Evolutionary conservation across 176 grass and related monocot species (phyloP).

Genomic region (Coix lacrymajobi): DNA sequence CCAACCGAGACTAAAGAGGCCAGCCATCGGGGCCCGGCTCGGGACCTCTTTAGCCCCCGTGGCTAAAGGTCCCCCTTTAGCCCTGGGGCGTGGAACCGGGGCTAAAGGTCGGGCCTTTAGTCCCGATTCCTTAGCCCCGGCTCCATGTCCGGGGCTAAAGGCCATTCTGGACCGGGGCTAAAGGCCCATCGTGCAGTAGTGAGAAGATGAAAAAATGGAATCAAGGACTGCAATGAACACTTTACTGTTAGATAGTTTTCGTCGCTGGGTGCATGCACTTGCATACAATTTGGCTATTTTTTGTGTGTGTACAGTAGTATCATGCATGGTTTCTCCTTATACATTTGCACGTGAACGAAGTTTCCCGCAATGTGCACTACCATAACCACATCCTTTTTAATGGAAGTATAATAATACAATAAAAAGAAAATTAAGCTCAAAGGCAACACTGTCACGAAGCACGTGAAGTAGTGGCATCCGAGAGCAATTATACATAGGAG

Average conservation of each 20-base stretch:
- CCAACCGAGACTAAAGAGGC: too few relatives aligned
- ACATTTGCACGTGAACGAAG: background rate
- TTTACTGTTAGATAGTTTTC: too few relatives aligned
- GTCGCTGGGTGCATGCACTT: background rate
- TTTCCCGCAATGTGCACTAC: background rate
- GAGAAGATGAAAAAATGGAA: background rate
- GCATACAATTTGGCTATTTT: background rate
- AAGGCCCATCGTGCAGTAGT: too few relatives aligned
- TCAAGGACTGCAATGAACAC: background rate
- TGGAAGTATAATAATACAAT: background rate
- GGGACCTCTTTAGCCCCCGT: too few relatives aligned
- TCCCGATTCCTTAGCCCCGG: too few relatives aligned
- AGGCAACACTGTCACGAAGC: conserved; percentile 10
- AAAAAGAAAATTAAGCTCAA: background rate
- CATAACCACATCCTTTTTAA: background rate
- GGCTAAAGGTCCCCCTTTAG: too few relatives aligned
- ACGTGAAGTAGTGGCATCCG: background rate
- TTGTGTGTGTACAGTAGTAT: too few relatives aligned
- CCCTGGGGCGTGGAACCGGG: too few relatives aligned
- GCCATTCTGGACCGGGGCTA: too few relatives aligned
- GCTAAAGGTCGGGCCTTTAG: too few relatives aligned
- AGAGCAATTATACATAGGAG: background rate
- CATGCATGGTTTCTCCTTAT: background rate
- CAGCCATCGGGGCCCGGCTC: too few relatives aligned
- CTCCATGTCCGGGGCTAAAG: too few relatives aligned